A percentile compares a stretch with the other conserved stretches of the same genome.
Conservation (phyloP, 139 green algal genomes). For the Spirogloea muscicola region DNA sequence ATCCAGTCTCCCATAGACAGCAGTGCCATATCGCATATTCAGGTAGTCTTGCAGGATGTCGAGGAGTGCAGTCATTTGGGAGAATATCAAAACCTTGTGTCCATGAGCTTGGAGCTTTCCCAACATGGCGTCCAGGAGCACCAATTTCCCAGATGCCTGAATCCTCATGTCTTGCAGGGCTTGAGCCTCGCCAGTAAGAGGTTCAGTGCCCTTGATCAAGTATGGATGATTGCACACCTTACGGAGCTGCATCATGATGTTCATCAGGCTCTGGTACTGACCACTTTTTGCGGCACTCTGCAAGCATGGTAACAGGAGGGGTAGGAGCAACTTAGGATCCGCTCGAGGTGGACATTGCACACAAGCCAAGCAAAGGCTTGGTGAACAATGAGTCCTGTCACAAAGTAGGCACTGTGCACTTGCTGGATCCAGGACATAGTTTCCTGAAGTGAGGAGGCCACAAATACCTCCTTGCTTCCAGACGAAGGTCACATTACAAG, state of each 20-base stretch:
- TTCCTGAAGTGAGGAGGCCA: no score
- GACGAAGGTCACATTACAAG: no score
- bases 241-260: constrained; percentile 93
- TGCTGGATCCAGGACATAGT: no score
- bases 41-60: constrained; percentile 57
- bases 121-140: constrained; percentile 53
- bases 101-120: constrained; percentile 43
- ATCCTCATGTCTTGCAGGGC: constrained; percentile 34
- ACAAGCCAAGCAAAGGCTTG: no score
- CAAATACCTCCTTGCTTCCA: no score
- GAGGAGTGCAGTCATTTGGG: constrained; percentile 56
- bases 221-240: constrained; percentile 87
- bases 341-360: no score
- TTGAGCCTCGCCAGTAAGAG: neutral
- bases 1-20: constrained; percentile 45
- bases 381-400: no score
- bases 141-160: constrained; percentile 51
- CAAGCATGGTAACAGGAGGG: no score
- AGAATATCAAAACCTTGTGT: constrained; percentile 60
- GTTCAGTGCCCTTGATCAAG: constrained; percentile 49
- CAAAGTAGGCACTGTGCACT: no score
- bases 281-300: constrained; percentile 26
- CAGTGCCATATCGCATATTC: constrained; percentile 20
- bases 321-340: no score
- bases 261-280: constrained; percentile 69